Base-by-base conservation (phyloP, 108 stramenopile species). In the Epithemia pelagica region DNA sequence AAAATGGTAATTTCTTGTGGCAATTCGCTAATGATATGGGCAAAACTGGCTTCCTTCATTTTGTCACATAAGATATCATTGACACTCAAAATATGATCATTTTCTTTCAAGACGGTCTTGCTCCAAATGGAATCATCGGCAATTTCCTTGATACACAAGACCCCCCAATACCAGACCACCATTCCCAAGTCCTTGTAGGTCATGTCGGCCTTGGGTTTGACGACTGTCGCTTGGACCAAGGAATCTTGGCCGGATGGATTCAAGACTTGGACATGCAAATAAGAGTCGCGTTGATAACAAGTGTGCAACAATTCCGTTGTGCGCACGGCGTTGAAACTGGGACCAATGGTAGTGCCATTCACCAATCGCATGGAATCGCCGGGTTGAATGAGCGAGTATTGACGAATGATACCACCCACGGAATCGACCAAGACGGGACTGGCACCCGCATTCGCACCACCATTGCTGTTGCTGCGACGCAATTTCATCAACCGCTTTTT, bases 181-280 rank as follows among this genome's bases (percentile, higher is more conserved):
- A 82, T 61, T 0, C 82, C 82, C 59, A 82, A 24, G 0, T 82
- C 76, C 37, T 77, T 52, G 37, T 66, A 77, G 19, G 58, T 79
- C 74, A 79, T 78, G 5, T 79, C 58, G 18, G 75, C 66, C 1
- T 66, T 33, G 21, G 82, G 78, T 62, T 79, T 82, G 73, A 82
- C 69, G 15, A 82, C 33, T 0, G 82, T 82, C 18, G 70, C 74
- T 58, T 82, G 68, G 33, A 82, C 59, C 19, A 82, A 30, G 57
- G 72, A 67, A 57, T 83, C 82, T 20, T 69, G 55, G 30, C 28
- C 29, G 18, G 72, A 52, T 19, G 64, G 37, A 67, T 82, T 82
- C 27, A 57, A 70, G 5, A 67, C 63, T 29, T 53, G 59, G 0
- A 82, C 31, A 1, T 51, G 60, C 22, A 82, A 30, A 18, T 70